Evolutionary conservation across 768 basidiomycete species (phyloP), one percentile per base, ranked within the genome.

Genomic region (Termitomyces sp.): DNA sequence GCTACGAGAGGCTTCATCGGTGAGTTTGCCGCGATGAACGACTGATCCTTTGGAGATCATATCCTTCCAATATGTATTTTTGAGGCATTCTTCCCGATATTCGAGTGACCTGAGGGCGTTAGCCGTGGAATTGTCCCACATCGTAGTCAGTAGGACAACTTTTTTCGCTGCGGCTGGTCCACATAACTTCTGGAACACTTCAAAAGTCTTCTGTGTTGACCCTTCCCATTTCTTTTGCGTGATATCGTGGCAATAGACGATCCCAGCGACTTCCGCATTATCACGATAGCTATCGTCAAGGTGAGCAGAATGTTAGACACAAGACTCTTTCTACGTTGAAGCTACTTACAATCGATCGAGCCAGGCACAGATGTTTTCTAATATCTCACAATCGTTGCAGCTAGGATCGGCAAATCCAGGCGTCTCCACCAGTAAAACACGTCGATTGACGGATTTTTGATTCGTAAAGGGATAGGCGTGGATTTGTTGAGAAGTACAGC

Each of bases 111-210:
- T 10, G 2, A 6, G 18, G 18, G 37, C 62, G 8, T 60, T 12
- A 0, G 6, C 12, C 5, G 2, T 28, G 31, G 69, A 66, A 22
- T 53, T 66, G 18, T 65, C 66, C 76, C 75, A 77, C 70, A 73
- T 74, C 2, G 71, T 76, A 2, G 75, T 77, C n/a, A 70, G 64
- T 15, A 77, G 58, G 18, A 69, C 60, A 5, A 72, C 64, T 24
- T 72, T 72, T 36, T 18, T 60, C 26, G 72, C 54, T 12, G 69
- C 63, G 3, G 58, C 22, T 12, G 64, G 36, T 5, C 76, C 76
- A 47, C 77, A 77, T 16, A 77, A 56, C 29, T 65, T 62, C 20
- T 64, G 58, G 58, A 77, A 74, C 58, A 74, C 55, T n/a, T 62
- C 57, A 48, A 76, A 68, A 56, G 26, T 56, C 12, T 20, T 49